Base-by-base conservation (phyloP, 306 rosid genomes). In the Casuarina cunninghamiana region DNA sequence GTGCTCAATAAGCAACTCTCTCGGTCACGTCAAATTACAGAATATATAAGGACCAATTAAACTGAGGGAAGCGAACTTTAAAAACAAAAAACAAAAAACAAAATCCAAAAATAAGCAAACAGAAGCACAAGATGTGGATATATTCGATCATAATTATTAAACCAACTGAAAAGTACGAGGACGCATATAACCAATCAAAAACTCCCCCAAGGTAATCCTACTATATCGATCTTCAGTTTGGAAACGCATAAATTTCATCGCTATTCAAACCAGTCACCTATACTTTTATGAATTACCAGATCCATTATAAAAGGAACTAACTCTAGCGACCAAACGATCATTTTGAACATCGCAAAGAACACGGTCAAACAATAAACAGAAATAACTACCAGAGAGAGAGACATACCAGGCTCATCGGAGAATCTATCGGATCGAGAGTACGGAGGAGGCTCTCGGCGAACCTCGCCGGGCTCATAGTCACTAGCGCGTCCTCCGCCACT, bases 401-500 rank as follows among this genome's bases (percentile, higher is more conserved):
- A 81, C 89, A 78, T 70, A 88, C 91, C 89, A 67, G 80, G 78
- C 45, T 83, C 86, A 49, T 75, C 84, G 41, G 84, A 62, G 61
- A 21, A 79, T 49, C 91, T 87, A 67, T 79, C 89, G 39, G 85
- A 82, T 43, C 89, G 87, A 82, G 86, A 63, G 74, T 85, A 79
- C 9, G 72, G 78, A 53, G 79, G 84, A 88, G 84, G 87, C n/a
- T 85, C 86, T 32, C 77, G 89, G 57, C 83, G 79, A 44, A 85
- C 86, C 84, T 88, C 91, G 9, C 89, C 91, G 26, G 83, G 76
- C 84, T 88, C 91, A 58, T 81, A 88, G 72, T 88, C 89, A 58
- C 66, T 81, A 48, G 73, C 80, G 57, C 88, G 90, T 41, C 87
- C 85, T 15, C 82, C 81, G 6, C 78, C 85, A 50, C 63, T 78